These are phyloP conservation scores for Cercospora sp. DNA, from an alignment of 2,329 filamentous ascomycete genomes.

Conservation along the genomic window DNA sequence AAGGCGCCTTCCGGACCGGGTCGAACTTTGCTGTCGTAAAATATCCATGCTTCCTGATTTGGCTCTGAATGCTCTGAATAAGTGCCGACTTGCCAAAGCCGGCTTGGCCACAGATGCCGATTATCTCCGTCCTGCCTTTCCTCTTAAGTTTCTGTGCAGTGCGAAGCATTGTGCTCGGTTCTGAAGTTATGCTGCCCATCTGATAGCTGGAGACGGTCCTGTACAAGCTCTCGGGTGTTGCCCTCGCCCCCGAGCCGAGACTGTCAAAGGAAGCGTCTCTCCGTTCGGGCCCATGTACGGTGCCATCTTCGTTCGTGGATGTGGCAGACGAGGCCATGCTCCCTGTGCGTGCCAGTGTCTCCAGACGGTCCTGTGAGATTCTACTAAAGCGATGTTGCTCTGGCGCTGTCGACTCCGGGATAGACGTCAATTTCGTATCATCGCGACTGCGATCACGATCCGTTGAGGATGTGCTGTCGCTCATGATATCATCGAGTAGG, in stretches of 20 bases:
- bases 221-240: constrained; percentile 27
- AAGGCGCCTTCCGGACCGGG: constrained; percentile 58
- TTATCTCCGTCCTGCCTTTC: constrained; percentile 60
- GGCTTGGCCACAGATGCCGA: constrained; percentile 57
- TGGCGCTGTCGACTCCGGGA: constrained; percentile 32
- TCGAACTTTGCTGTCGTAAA: constrained; percentile 63
- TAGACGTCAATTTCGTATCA: constrained; percentile 44
- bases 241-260: constrained; percentile 23
- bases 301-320: constrained; percentile 21
- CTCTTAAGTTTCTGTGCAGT: constrained; percentile 52
- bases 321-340: constrained; percentile 25
- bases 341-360: constrained; percentile 14
- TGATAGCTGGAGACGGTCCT: constrained; percentile 24
- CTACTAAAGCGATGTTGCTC: constrained; percentile 22
- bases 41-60: constrained; percentile 60
- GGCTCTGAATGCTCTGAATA: constrained; percentile 58
- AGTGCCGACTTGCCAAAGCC: constrained; percentile 63
- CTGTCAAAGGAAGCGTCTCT: constrained; percentile 23
- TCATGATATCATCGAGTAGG: constrained; percentile 46
- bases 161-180: constrained; percentile 39
- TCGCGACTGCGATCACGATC: constrained; percentile 49
- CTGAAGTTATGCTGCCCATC: constrained; percentile 22
- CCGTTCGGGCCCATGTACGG: constrained; percentile 11
- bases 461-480: constrained; percentile 52
- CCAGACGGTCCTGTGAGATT: constrained; percentile 17